Conservation (phyloP, 768 basidiomycete species). For the Chalciporus pseudorubinellus region DNA sequence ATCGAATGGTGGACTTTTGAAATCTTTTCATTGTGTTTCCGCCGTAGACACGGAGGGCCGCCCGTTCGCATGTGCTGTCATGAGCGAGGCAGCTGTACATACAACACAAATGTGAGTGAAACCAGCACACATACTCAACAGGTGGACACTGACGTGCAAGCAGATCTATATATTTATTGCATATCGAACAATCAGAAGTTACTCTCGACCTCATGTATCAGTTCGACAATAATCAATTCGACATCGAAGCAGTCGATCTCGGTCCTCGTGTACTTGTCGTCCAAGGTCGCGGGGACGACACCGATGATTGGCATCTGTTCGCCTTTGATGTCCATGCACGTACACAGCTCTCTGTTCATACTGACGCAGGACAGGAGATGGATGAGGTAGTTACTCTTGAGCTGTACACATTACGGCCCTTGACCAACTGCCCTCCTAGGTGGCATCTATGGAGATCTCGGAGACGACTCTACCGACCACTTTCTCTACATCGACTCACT, state of each 20-base stretch:
- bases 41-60: conserved; percentile 11
- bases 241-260: conserved; percentile 2
- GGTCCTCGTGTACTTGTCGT: conserved; percentile 17
- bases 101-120: conserved; percentile 3
- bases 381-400: not conserved
- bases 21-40: conserved; percentile 5
- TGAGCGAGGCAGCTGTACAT: conserved; percentile 1
- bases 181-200: not conserved
- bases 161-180: conserved; percentile 13
- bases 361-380: not conserved
- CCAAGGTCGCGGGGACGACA: not conserved
- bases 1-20: not conserved
- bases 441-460: not conserved
- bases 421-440: not conserved
- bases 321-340: conserved; percentile 18
- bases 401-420: not conserved
- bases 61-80: conserved; percentile 15
- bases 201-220: conserved; percentile 14
- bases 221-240: conserved; percentile 1
- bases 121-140: not conserved
- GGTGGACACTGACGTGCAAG: not conserved
- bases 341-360: conserved; percentile 1
- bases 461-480: not conserved
- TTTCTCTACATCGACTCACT: conserved; percentile 22
- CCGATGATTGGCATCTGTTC: not conserved